Conservation (phyloP, 164 flowering plant species). For the Amborella trichopoda region DNA sequence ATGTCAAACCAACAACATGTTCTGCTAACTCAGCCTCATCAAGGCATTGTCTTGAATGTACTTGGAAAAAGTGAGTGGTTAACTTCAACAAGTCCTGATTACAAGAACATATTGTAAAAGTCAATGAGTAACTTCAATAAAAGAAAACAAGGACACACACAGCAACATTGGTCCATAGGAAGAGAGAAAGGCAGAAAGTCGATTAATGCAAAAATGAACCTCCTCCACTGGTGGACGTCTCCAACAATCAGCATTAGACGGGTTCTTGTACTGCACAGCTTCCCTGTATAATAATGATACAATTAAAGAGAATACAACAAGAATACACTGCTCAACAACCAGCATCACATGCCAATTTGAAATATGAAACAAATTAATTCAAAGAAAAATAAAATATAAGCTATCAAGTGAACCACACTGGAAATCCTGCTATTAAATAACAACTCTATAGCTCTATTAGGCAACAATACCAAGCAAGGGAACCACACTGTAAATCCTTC, state of each 20-base stretch:
- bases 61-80: slow-evolving; percentile 47
- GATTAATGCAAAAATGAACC: slow-evolving; percentile 23
- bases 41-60: slow-evolving; percentile 73
- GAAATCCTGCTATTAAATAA: too few species aligned
- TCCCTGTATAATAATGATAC: slow-evolving; percentile 33
- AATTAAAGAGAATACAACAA: background rate
- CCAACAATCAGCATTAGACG: slow-evolving; percentile 40
- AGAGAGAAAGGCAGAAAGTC: background rate
- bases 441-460: too few species aligned
- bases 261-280: slow-evolving; percentile 64
- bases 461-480: too few species aligned
- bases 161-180: slow-evolving; percentile 1
- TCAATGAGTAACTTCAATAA: too few species aligned
- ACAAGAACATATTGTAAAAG: too few species aligned
- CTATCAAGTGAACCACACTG: too few species aligned
- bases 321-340: background rate
- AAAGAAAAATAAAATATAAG: too few species aligned
- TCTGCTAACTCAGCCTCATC: slow-evolving; percentile 99
- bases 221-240: slow-evolving; percentile 82
- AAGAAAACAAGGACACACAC: too few species aligned
- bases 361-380: too few species aligned
- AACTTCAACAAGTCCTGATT: slow-evolving; percentile 70
- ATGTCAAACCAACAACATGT: slow-evolving; percentile 81
- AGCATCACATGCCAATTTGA: background rate
- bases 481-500: too few species aligned